These are phyloP conservation scores for Avena atlantica DNA, from an alignment of 176 grass and related monocot species.

Conservation along the genomic window DNA sequence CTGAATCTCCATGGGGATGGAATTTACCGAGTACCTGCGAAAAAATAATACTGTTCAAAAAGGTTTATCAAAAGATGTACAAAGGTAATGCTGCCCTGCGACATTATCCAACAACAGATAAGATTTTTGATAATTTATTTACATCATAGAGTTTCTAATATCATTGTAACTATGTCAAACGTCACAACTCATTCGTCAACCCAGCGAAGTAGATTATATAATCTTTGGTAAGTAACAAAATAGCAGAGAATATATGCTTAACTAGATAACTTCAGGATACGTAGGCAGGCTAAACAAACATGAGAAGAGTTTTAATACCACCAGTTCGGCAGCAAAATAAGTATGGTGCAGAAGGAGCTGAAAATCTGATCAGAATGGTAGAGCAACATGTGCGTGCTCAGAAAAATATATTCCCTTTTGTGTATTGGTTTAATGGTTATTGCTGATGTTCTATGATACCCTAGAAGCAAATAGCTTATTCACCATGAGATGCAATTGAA, in stretches of 20 bases:
- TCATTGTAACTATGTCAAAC: background rate
- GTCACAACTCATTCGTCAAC: background rate
- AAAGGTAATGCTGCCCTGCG: slow-evolving; percentile 14
- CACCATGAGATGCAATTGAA: slow-evolving; percentile 11
- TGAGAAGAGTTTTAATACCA: background rate
- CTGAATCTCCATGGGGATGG: slow-evolving; percentile 93
- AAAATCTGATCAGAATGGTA: slow-evolving; percentile 7
- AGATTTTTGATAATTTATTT: slow-evolving; percentile 17
- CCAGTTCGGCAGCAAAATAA: slow-evolving; percentile 15
- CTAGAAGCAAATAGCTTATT: slow-evolving; percentile 13
- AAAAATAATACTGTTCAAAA: slow-evolving; percentile 1
- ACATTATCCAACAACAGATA: slow-evolving; percentile 30
- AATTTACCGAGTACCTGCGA: slow-evolving; percentile 92
- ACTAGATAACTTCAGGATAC: slow-evolving; percentile 12
- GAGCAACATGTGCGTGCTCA: background rate
- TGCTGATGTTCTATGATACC: slow-evolving; percentile 26
- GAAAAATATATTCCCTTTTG: background rate
- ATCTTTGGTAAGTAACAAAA: background rate
- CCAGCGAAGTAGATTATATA: background rate
- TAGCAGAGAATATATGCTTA: background rate
- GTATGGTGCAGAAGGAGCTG: slow-evolving; percentile 1
- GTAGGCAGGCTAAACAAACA: background rate
- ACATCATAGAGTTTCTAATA: background rate
- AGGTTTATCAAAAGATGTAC: slow-evolving; percentile 15
- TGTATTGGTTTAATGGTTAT: slow-evolving; percentile 16